phyloP scores from a whole-genome alignment of 352 stramenopile genomes.

The Plasmopara viticola region DNA sequence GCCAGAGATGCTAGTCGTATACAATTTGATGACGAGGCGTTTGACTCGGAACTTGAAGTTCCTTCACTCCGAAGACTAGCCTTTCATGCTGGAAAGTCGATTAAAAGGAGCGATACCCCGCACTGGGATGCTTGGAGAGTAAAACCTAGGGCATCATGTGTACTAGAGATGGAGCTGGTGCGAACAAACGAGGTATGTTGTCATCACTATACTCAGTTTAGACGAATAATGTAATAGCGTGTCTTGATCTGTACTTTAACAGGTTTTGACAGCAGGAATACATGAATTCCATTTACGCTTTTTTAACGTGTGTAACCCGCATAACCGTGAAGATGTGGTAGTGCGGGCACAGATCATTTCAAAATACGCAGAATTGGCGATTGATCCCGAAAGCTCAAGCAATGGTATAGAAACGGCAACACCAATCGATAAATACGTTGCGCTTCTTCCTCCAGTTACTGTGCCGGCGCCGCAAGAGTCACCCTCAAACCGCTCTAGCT shows the following conservation, averaged over 20 bases:
- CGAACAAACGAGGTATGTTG: slow-evolving; percentile 47
- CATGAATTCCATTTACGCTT: slow-evolving; percentile 61
- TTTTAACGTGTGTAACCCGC: slow-evolving; percentile 74
- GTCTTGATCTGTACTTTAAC: slow-evolving; percentile 6
- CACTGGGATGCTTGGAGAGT: slow-evolving; percentile 44
- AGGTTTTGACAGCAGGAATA: slow-evolving; percentile 44
- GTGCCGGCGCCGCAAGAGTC: slow-evolving; percentile 55
- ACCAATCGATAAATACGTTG: slow-evolving; percentile 38
- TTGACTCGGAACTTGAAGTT: slow-evolving; percentile 10
- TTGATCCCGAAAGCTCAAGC: slow-evolving; percentile 70
- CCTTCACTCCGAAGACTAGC: slow-evolving; percentile 42
- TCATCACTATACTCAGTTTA: not conserved
- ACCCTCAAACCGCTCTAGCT: slow-evolving; percentile 50
- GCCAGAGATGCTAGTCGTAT: slow-evolving; percentile 29
- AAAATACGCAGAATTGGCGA: slow-evolving; percentile 72
- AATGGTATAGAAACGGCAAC: slow-evolving; percentile 22
- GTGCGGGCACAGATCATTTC: slow-evolving; percentile 75
- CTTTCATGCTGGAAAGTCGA: slow-evolving; percentile 29
- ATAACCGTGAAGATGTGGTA: slow-evolving; percentile 62
- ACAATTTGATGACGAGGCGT: slow-evolving; percentile 18
- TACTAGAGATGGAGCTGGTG: slow-evolving; percentile 66
- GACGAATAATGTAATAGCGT: not conserved
- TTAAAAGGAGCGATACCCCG: slow-evolving; percentile 3
- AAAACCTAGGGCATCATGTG: slow-evolving; percentile 33
- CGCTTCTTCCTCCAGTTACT: slow-evolving; percentile 66